Base-by-base conservation (phyloP, 2,329 filamentous ascomycete species). In the Scolecobasidium constrictum region DNA sequence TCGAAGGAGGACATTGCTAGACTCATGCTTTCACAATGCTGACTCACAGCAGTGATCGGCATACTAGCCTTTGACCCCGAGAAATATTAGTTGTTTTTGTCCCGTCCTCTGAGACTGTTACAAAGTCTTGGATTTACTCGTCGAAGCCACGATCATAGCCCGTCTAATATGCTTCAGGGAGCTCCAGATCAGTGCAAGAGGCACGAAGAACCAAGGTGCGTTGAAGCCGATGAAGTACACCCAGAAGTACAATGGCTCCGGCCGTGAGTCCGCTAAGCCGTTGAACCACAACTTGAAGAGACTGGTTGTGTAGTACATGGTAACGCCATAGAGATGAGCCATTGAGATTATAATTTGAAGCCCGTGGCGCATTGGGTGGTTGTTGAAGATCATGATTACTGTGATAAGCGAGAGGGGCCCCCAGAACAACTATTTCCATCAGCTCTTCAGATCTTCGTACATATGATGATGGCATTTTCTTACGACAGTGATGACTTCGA, bases 401-500 rank as follows among this genome's bases (percentile, higher is more conserved):
- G 74, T 68, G 45, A 71, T 43, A 52, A 78, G 72, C 48, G 73
- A 79, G 5, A 78, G 61, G 3, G 77, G 77, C 4, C 77, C 77
- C 77, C 77, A 81, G 51, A 67, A 63, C 20, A 70, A 55, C 73
- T 77, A 21, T 44, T 28, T 45, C n/a, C 34, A 33, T 26, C 12
- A n/a, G n/a, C n/a, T n/a, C n/a, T n/a, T n/a, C n/a, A 19, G 15
- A 21, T 39, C 15, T n/a, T 4, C 4, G 3, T 9, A 37, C 36
- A 41, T 42, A n/a, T 5, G n/a, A n/a, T n/a, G n/a, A n/a, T n/a
- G n/a, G n/a, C n/a, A n/a, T n/a, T n/a, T n/a, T n/a, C 78, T 54
- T 64, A 88, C 83, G 34, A 78, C 78, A 1, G 87, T 94, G 48
- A 94, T 77, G 15, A 73, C 77, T 68, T 94, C 87, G 60, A 94